Conservation (phyloP, 306 rosid genomes). For the Echinosophora koreensis region DNA sequence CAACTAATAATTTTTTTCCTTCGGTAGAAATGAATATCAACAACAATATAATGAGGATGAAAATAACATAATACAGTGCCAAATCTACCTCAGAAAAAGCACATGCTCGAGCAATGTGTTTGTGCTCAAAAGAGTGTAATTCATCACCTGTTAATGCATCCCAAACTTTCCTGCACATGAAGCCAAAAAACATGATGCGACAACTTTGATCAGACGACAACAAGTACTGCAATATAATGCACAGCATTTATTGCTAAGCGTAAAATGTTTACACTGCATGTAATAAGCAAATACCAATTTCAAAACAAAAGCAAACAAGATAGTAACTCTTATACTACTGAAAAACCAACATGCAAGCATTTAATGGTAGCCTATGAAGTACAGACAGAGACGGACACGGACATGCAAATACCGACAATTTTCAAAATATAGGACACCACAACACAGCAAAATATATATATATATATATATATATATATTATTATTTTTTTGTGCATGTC, state of each 20-base stretch:
- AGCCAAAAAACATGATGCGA: constrained; percentile 5
- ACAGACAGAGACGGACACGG: no score
- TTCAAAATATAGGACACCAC: no score
- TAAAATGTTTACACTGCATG: not conserved
- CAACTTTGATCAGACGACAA: constrained; percentile 10
- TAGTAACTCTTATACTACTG: not conserved
- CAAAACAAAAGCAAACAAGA: not conserved
- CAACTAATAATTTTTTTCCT: not conserved
- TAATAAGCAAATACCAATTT: constrained; percentile 2
- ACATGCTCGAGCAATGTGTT: constrained; percentile 98
- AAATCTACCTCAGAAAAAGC: constrained; percentile 85
- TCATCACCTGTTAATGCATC: constrained; percentile 96
- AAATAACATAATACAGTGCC: no score
- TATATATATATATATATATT: no score
- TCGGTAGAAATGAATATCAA: not conserved
- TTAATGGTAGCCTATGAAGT: not conserved
- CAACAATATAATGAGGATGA: not conserved
- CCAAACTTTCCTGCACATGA: constrained; percentile 87
- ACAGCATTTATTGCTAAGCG: not conserved
- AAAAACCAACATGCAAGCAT: not conserved
- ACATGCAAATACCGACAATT: no score
- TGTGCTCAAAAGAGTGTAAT: constrained; percentile 94
- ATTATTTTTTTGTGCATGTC: no score
- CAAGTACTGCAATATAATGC: not conserved
- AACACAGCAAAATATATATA: no score